Conservation (phyloP, 352 stramenopile species). For the Plasmopara viticola region DNA sequence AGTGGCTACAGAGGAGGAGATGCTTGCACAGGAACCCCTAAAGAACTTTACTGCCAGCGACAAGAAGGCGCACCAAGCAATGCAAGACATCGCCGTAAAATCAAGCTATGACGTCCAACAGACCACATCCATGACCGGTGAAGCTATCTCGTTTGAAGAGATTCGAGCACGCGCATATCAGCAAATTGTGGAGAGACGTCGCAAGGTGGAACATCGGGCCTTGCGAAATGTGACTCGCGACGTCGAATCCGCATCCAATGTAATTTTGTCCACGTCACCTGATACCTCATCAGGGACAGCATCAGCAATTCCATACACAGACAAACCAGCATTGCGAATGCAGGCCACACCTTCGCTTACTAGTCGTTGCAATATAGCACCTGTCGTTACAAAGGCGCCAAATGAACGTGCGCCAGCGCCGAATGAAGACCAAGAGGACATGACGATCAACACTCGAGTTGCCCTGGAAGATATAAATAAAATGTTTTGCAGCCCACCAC, state of each 20-base stretch:
- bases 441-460: conserved; percentile 84
- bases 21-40: conserved; percentile 61
- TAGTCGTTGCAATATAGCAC: conserved; percentile 8
- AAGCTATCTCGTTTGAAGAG: conserved; percentile 78
- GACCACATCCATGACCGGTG: conserved; percentile 36
- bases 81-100: conserved; percentile 17
- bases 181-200: conserved; percentile 7
- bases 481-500: conserved; percentile 80
- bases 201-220: conserved; percentile 9
- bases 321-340: conserved; percentile 6
- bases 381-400: conserved; percentile 1
- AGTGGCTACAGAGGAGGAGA: conserved; percentile 64
- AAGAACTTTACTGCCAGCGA: conserved; percentile 60
- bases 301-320: conserved; percentile 8
- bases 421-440: conserved; percentile 63
- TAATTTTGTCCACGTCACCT: conserved; percentile 2
- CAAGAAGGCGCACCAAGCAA: conserved; percentile 17
- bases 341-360: conserved; percentile 1
- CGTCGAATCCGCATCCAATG: conserved; percentile 12
- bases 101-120: conserved; percentile 36
- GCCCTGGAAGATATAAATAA: conserved; percentile 78
- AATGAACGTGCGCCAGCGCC: conserved; percentile 18
- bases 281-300: conserved; percentile 2
- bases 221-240: conserved; percentile 25
- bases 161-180: conserved; percentile 39